These are phyloP conservation scores for Gonium pectorale DNA, from an alignment of 139 green algal species.

Conservation along the genomic window DNA sequence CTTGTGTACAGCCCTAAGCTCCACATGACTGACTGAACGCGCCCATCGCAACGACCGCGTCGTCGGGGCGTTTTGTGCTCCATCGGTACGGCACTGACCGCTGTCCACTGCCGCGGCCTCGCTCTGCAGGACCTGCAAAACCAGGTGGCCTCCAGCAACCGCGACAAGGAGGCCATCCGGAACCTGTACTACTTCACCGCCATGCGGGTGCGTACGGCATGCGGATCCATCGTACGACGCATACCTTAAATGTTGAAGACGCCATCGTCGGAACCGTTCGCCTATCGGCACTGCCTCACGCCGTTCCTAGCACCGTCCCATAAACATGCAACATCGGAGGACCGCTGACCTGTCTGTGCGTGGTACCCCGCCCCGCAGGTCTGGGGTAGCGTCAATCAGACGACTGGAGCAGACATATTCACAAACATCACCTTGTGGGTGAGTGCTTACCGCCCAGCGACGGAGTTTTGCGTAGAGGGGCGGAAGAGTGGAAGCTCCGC, in stretches of 20 bases:
- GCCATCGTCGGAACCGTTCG: no score
- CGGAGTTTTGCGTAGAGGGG: background rate
- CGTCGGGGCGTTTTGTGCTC: no score
- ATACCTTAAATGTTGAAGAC: no score
- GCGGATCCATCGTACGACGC: no score
- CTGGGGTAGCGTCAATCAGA: background rate
- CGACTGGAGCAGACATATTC: background rate
- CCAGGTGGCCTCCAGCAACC: background rate
- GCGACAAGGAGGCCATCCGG: background rate
- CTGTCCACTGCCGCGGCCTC: no score
- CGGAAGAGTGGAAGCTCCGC: no score
- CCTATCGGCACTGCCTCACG: background rate
- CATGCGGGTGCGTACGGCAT: background rate
- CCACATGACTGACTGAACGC: no score
- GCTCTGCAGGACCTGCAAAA: slow-evolving; percentile 31
- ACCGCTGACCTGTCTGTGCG: no score
- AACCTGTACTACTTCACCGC: background rate
- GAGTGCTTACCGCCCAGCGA: background rate
- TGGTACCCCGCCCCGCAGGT: background rate
- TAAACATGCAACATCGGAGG: no score
- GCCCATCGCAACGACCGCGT: no score
- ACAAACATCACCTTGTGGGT: background rate
- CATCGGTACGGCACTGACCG: no score
- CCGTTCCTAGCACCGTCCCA: background rate
- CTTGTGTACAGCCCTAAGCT: no score